Percentiles rank a stretch among this genome's conserved stretches.
Evolutionary conservation across 2,329 filamentous ascomycete genomes (phyloP).

Genomic region (Pseudopithomyces chartarum): DNA sequence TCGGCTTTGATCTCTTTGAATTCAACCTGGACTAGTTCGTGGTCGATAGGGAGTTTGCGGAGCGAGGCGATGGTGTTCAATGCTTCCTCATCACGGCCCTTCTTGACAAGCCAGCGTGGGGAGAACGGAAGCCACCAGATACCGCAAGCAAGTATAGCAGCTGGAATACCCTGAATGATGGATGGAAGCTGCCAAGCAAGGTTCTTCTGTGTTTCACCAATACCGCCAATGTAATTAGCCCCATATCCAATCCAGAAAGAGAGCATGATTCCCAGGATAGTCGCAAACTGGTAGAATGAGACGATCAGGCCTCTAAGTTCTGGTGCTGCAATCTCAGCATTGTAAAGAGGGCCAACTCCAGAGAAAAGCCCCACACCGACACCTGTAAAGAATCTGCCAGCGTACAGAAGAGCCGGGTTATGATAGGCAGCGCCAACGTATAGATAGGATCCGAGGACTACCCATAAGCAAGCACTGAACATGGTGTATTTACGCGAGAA

Average conservation of each 20-base stretch:
- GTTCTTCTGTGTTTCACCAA: conserved; percentile 40
- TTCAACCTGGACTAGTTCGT: conserved; percentile 50
- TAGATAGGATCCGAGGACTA: conserved; percentile 45
- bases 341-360: conserved; percentile 54
- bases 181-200: conserved; percentile 32
- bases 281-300: conserved; percentile 36
- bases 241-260: conserved; percentile 40
- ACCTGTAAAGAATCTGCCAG: conserved; percentile 57
- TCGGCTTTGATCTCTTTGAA: conserved; percentile 56
- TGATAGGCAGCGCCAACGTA: conserved; percentile 50
- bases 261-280: conserved; percentile 37
- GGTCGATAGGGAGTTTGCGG: conserved; percentile 34
- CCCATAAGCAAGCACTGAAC: conserved; percentile 56
- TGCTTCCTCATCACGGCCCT: conserved; percentile 31
- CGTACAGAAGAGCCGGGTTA: conserved; percentile 52
- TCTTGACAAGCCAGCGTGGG: conserved; percentile 32
- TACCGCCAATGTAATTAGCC: conserved; percentile 49
- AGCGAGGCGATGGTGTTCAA: conserved; percentile 30
- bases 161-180: conserved; percentile 33
- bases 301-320: conserved; percentile 35
- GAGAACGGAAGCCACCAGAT: conserved; percentile 35
- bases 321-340: conserved; percentile 44
- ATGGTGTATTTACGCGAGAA: conserved; percentile 60
- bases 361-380: conserved; percentile 56
- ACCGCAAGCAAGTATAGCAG: conserved; percentile 27